Percentiles rank a stretch among this genome's conserved stretches.
Conservation (phyloP, 495 filamentous ascomycete genomes). For the Parachaetomium inaequale region DNA sequence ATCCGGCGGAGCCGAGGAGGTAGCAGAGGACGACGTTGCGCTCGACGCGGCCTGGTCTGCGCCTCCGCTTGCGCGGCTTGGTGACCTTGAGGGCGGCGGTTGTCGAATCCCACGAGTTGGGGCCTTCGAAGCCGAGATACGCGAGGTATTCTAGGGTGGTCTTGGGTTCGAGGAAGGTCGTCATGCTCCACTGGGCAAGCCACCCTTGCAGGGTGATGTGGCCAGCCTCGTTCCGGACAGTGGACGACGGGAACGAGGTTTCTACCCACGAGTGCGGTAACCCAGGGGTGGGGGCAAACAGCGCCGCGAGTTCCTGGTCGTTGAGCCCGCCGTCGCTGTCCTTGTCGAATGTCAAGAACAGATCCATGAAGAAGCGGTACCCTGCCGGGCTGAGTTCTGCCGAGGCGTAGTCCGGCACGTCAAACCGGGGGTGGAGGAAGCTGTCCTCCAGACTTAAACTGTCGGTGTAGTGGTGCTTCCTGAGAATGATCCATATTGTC, state of each 20-base stretch:
- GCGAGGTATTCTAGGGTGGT: constrained; percentile 94
- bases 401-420: constrained; percentile 84
- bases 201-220: constrained; percentile 96
- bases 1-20: constrained; percentile 75
- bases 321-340: constrained; percentile 96
- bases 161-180: constrained; percentile 90
- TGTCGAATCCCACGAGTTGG: constrained; percentile 61
- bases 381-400: constrained; percentile 92
- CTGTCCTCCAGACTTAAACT: constrained; percentile 82
- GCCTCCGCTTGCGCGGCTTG: constrained; percentile 78
- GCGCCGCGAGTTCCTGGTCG: constrained; percentile 70
- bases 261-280: constrained; percentile 81
- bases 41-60: constrained; percentile 77
- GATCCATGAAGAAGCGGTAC: constrained; percentile 95
- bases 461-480: constrained; percentile 96
- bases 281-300: constrained; percentile 93
- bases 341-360: constrained; percentile 92
- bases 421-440: constrained; percentile 91
- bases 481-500: constrained; percentile 92
- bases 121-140: constrained; percentile 82
- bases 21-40: constrained; percentile 96
- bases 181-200: constrained; percentile 99
- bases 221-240: constrained; percentile 90
- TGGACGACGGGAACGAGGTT: constrained; percentile 83
- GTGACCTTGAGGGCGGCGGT: constrained; percentile 87